Evolutionary conservation across 805 yeast genomes (phyloP).

Genomic region (Suhomyces sp.): DNA sequence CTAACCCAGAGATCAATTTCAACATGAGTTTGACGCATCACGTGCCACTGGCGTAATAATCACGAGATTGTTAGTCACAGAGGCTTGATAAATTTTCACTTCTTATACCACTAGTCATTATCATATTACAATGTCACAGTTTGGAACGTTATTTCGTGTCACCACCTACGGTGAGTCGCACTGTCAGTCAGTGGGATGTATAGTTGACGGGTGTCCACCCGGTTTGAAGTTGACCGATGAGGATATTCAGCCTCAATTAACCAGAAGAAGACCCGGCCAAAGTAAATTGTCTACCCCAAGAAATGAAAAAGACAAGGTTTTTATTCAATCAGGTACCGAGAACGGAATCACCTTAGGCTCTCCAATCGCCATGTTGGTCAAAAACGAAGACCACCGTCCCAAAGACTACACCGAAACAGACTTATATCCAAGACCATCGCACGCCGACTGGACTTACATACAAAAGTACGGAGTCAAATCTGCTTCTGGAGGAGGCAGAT

Average conservation of each 20-base stretch:
- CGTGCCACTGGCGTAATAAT: neutral
- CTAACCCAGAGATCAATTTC: neutral
- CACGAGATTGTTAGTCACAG: constrained; percentile 2
- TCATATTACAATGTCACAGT: constrained; percentile 40
- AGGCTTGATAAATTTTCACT: constrained; percentile 1
- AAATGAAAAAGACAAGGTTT: constrained; percentile 90
- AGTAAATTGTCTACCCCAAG: constrained; percentile 90
- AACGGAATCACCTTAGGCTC: constrained; percentile 88
- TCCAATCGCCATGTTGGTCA: constrained; percentile 90
- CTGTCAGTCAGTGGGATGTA: constrained; percentile 96
- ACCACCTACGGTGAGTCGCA: constrained; percentile 98
- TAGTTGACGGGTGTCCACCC: constrained; percentile 98
- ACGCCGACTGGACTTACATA: constrained; percentile 93
- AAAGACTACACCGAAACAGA: constrained; percentile 95
- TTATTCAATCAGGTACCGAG: constrained; percentile 93
- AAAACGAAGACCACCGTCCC: constrained; percentile 95
- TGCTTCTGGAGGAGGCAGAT: constrained; percentile 95
- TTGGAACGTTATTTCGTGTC: constrained; percentile 51
- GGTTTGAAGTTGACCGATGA: constrained; percentile 80
- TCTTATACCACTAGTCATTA: neutral
- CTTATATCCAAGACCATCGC: constrained; percentile 94
- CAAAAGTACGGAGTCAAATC: constrained; percentile 91
- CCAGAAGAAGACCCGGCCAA: constrained; percentile 98
- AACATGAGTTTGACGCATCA: neutral
- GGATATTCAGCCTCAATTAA: constrained; percentile 92